Evolutionary conservation across 1,139 yeast species (phyloP).

Genomic region (Pichia cactophila): DNA sequence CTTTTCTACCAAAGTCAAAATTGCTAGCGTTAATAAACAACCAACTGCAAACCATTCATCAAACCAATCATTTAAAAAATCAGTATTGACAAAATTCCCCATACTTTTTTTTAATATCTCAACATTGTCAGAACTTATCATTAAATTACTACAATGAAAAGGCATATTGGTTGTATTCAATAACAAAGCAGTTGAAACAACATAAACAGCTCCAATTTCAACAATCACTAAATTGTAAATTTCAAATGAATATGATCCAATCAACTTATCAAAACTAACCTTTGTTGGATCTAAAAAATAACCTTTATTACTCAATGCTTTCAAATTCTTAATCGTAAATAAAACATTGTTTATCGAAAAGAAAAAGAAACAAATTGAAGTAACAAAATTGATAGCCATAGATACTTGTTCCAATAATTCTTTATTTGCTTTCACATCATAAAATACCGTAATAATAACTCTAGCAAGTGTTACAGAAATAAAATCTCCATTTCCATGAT

Average conservation of each 20-base stretch:
- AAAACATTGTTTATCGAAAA: constrained; percentile 62
- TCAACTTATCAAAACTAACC: not conserved
- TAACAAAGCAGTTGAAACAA: constrained; percentile 71
- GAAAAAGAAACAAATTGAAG: constrained; percentile 59
- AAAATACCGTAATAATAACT: constrained; percentile 19
- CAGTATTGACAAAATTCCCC: constrained; percentile 36
- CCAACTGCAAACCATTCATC: constrained; percentile 63
- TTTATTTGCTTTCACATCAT: constrained; percentile 21
- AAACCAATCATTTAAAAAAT: constrained; percentile 71
- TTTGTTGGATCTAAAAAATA: not conserved
- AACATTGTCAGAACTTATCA: constrained; percentile 5
- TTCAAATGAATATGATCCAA: constrained; percentile 6
- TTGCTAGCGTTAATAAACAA: constrained; percentile 38
- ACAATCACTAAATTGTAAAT: constrained; percentile 34
- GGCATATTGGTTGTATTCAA: constrained; percentile 51
- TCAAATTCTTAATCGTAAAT: constrained; percentile 37
- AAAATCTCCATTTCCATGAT: constrained; percentile 40
- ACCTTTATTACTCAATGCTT: constrained; percentile 2
- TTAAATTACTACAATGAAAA: constrained; percentile 9
- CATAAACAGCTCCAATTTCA: constrained; percentile 68
- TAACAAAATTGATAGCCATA: constrained; percentile 53
- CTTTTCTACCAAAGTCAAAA: constrained; percentile 14
- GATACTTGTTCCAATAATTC: constrained; percentile 46
- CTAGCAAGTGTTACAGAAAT: constrained; percentile 60
- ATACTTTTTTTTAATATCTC: constrained; percentile 15